phyloP scores from a whole-genome alignment of 805 yeast genomes.

The Pichia phayaonensis region DNA sequence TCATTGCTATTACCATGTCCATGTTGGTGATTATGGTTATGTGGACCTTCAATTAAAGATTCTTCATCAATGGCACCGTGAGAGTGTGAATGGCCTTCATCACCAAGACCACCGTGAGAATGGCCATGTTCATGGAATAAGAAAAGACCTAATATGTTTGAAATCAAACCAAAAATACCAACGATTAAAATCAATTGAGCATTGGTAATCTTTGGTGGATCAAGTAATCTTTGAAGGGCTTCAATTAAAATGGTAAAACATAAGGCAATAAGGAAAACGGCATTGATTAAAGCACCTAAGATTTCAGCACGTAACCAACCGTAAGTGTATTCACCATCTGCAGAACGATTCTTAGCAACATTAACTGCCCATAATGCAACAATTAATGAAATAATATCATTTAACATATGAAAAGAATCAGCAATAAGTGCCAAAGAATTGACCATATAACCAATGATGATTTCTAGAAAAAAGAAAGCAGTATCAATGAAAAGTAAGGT shows the following conservation, averaged over 20 bases:
- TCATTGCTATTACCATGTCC: not conserved
- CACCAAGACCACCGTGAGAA: conserved; percentile 32
- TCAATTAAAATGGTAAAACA: conserved; percentile 90
- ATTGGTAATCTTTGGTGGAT: conserved; percentile 69
- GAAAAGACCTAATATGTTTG: conserved; percentile 76
- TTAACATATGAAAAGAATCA: conserved; percentile 95
- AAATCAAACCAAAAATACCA: conserved; percentile 74
- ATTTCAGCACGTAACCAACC: conserved; percentile 99
- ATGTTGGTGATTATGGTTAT: conserved; percentile 1
- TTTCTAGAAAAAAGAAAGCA: conserved; percentile 76
- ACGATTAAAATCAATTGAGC: conserved; percentile 80
- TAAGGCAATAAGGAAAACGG: conserved; percentile 84
- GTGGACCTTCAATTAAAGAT: conserved; percentile 1
- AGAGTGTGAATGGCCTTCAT: conserved; percentile 18
- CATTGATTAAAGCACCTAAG: conserved; percentile 88
- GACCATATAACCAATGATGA: conserved; percentile 80
- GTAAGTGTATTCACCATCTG: conserved; percentile 86
- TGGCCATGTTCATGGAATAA: conserved; percentile 86
- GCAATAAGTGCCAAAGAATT: conserved; percentile 93
- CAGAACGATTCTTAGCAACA: conserved; percentile 73
- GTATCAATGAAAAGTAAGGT: conserved; percentile 71
- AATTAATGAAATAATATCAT: conserved; percentile 81
- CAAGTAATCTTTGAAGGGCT: conserved; percentile 81
- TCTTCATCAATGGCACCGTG: conserved; percentile 12
- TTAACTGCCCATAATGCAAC: conserved; percentile 96